Evolutionary conservation across 139 green algal species (phyloP), one percentile per base, ranked within the genome.

Genomic region (Chlorella sp.): DNA sequence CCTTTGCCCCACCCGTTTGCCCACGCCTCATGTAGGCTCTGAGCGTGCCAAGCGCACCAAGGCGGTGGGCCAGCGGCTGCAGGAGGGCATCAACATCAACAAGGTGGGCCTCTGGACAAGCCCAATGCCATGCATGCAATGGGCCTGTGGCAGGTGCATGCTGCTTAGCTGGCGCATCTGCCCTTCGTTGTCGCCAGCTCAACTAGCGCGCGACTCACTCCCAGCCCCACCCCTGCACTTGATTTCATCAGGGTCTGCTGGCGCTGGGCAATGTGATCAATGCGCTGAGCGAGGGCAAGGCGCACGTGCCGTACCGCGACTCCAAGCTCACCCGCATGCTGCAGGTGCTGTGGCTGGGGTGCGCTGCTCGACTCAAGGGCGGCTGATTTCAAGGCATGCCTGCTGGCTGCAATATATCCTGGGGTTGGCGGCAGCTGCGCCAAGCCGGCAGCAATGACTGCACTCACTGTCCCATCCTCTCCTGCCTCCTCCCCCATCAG

Each of bases 231-330:
- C 44, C n/a, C 44, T 51, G 44, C 9, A 51, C 44, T 16, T 9
- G 6, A 51, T 51, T 51, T 51, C 44, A 16, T 6, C 89, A 91
- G 57, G 95, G 97, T 13, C 91, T 99, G 84, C 91, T 99, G n/a
- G 95, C 97, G 3, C 90, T 99, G 0, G 96, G 96, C 44, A 99
- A 99, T 82, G 97, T 99, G 28, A 99, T 99, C 88, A 96, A 92
- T 74, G 95, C 97, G 6, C 94, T 99, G 39, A 92, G 93, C 13
- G 97, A 98, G 83, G 87, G 90, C 65, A 94, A 98, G 76, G 89
- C 84, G 18, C 94, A 96, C 80, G 91, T 98, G 34, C 95, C 95
- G 13, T 98, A 97, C 89, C 90, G 97, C 30, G 95, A 99, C 91
- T 95, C 86, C 68, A 99, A 99, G 90, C 95, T 99, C 2, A 99